Evolutionary conservation across 805 yeast species (phyloP), one percentile per base, ranked within the genome.

Genomic region (Blastobotrys chiropterorum): DNA sequence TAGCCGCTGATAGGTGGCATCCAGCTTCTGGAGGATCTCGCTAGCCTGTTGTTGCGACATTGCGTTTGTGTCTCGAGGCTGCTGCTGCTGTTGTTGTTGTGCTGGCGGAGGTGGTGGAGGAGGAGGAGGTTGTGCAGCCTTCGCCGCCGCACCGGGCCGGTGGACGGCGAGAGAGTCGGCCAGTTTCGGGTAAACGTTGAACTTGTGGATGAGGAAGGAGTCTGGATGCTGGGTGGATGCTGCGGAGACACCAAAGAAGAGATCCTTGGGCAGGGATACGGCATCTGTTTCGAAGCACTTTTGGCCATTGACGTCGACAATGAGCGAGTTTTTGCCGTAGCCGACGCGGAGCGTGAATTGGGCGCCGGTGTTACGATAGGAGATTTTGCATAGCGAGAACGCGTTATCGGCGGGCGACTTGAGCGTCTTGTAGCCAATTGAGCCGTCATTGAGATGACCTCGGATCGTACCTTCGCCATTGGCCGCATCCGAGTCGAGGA

Each of bases 401-500:
- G 75, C 65, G 49, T 66, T 64, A 21, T 58, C 49, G 31, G 54
- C 58, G 2, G 69, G 67, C 30, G 56, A 49, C 8, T 55, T 51
- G 45, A 59, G 31, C 16, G 58, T 8, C 20, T 54, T 44, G 49
- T 67, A 69, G 16, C 55, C 38, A 14, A 49, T 51, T 11, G 65
- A 39, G 14, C 74, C 74, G 48, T 72, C 74, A 50, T 69, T 71
- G 26, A 71, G 57, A 58, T 71, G 74, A 16, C 72, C 75, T 5
- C 72, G 63, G 19, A 69, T 57, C 19, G 68, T 60, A 7, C 61
- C 62, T 5, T 59, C 59, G 5, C 60, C 62, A 6, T 58, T 59
- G n/a, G 49, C 57, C 4, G 46, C 50, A 43, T 52, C 58, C n/a
- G 66, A 59, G 56, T 71, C 75, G 30, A 71, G 55, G 53, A 68